Conservation (phyloP, 2,329 filamentous ascomycete genomes). For the Trichoderma koningiopsis region DNA sequence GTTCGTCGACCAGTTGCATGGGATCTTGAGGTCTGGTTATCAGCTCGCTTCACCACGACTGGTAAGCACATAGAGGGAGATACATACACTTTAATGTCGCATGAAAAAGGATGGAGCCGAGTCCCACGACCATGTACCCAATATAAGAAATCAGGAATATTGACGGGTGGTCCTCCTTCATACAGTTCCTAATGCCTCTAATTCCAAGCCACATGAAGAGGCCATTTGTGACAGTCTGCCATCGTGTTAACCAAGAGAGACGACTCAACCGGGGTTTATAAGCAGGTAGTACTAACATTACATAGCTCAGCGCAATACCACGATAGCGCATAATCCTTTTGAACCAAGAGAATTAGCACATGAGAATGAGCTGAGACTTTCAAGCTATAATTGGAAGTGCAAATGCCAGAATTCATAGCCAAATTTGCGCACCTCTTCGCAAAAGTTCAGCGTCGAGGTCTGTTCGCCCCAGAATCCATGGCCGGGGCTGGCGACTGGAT, state of each 20-base stretch:
- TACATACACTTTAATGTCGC: constrained; percentile 57
- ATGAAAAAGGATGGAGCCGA: constrained; percentile 60
- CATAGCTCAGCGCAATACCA: constrained; percentile 76
- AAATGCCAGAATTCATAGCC: not conserved
- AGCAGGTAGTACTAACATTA: constrained; percentile 48
- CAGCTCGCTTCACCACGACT: not conserved
- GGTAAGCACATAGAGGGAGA: not conserved
- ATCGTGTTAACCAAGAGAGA: constrained; percentile 23
- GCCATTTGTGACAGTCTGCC: constrained; percentile 75
- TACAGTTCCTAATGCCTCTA: constrained; percentile 74
- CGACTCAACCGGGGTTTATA: not conserved
- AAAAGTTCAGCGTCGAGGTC: constrained; percentile 76
- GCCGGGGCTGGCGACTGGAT: constrained; percentile 7
- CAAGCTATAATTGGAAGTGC: not conserved
- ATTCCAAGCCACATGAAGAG: constrained; percentile 78
- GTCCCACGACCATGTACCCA: constrained; percentile 57
- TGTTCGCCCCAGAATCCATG: constrained; percentile 64
- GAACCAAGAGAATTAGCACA: not conserved
- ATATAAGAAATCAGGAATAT: constrained; percentile 70
- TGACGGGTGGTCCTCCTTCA: constrained; percentile 69
- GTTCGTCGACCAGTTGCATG: constrained; percentile 62
- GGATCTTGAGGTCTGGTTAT: constrained; percentile 45
- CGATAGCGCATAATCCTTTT: constrained; percentile 66
- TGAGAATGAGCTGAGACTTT: not conserved
- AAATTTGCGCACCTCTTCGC: constrained; percentile 67